These are phyloP conservation scores for Physcomitrium patens DNA, from an alignment of 225 moss, liverwort and hornwort genomes.

Conservation along the genomic window DNA sequence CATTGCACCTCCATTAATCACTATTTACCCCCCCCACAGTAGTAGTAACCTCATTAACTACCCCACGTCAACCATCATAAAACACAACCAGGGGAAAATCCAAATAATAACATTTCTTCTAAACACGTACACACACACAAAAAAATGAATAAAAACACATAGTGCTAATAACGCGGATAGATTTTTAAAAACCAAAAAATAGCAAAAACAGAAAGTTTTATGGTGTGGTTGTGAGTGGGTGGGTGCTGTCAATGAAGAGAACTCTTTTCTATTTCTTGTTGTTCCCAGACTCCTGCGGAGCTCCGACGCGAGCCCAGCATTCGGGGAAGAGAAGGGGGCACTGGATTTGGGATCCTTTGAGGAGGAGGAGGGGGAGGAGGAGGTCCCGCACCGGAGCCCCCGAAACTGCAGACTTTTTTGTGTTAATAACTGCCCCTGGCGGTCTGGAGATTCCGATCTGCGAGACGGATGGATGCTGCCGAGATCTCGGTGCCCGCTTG, in stretches of 20 bases:
- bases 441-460: slow-evolving; percentile 33
- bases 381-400: background rate
- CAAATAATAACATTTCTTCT: too few relatives aligned
- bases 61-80: too few relatives aligned
- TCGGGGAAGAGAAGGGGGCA: slow-evolving; percentile 15
- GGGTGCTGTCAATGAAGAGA: too few relatives aligned
- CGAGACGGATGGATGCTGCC: slow-evolving; percentile 14
- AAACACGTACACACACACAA: too few relatives aligned
- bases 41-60: slow-evolving; percentile 5
- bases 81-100: too few relatives aligned
- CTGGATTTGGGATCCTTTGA: background rate
- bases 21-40: background rate
- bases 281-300: slow-evolving; percentile 29
- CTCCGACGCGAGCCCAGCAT: slow-evolving; percentile 25
- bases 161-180: too few relatives aligned
- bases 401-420: slow-evolving; percentile 44
- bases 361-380: too few relatives aligned
- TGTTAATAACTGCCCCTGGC: slow-evolving; percentile 23
- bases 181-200: too few relatives aligned
- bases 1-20: background rate
- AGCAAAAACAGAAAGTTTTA: too few relatives aligned
- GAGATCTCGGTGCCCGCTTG: slow-evolving; percentile 1
- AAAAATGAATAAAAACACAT: too few relatives aligned
- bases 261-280: background rate
- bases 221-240: too few relatives aligned